phyloP scores from a whole-genome alignment of 2,329 filamentous ascomycete genomes.

The Shiraia bambusicola region DNA sequence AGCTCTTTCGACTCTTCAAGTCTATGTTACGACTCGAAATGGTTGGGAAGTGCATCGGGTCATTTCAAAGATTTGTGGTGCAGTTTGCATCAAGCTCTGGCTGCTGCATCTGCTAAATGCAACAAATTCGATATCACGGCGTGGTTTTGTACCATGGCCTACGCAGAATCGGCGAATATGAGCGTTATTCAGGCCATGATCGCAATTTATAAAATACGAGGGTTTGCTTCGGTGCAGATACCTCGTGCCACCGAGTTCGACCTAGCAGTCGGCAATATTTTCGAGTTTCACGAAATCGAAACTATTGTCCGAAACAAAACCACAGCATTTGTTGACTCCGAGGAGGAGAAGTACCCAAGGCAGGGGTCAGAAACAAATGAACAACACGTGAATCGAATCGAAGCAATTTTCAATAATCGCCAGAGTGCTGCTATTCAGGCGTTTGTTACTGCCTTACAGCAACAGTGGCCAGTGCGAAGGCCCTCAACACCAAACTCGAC shows the following conservation, averaged over 20 bases:
- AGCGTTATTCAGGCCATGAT: conserved; percentile 20
- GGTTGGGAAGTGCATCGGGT: conserved; percentile 7
- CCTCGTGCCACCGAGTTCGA: no score
- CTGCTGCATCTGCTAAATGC: not conserved
- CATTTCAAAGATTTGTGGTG: conserved; percentile 19
- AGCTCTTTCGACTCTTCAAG: not conserved
- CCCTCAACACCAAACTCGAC: conserved; percentile 10
- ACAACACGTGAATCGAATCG: conserved; percentile 10
- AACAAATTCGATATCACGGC: conserved; percentile 23
- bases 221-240: not conserved
- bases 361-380: conserved; percentile 9
- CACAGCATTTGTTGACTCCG: conserved; percentile 8
- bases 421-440: conserved; percentile 7
- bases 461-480: conserved; percentile 21
- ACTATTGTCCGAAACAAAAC: not conserved
- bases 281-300: conserved; percentile 53
- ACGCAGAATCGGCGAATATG: conserved; percentile 16
- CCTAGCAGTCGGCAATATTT: conserved; percentile 54
- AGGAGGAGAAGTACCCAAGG: conserved; percentile 17
- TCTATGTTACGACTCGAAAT: conserved; percentile 16
- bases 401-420: conserved; percentile 2
- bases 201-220: conserved; percentile 12
- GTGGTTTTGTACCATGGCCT: conserved; percentile 26
- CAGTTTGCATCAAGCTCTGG: conserved; percentile 12
- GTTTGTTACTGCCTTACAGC: conserved; percentile 12